phyloP scores from a whole-genome alignment of 2,329 filamentous ascomycete genomes.

The Thelonectria blattea region DNA sequence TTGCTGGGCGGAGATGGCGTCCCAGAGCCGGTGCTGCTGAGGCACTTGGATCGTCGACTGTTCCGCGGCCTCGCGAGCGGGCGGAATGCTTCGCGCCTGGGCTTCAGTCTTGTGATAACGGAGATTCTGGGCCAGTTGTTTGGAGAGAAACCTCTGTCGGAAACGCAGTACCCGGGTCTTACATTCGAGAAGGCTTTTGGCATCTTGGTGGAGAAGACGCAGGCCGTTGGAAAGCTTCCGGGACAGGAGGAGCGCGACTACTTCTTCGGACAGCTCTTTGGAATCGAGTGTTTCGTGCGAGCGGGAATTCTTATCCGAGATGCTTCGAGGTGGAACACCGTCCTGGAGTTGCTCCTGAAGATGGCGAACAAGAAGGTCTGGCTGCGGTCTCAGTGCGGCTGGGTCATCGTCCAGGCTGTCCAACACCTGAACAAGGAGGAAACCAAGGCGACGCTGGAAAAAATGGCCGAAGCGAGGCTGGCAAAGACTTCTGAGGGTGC shows the following conservation, averaged over 20 bases:
- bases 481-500: slow-evolving; percentile 86
- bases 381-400: slow-evolving; percentile 87
- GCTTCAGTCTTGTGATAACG: slow-evolving; percentile 87
- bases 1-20: slow-evolving; percentile 58
- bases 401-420: slow-evolving; percentile 77
- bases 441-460: slow-evolving; percentile 66
- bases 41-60: slow-evolving; percentile 70
- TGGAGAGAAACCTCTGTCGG: slow-evolving; percentile 52
- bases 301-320: slow-evolving; percentile 73
- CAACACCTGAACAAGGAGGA: slow-evolving; percentile 65
- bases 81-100: slow-evolving; percentile 84
- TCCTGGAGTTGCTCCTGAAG: slow-evolving; percentile 76
- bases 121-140: slow-evolving; percentile 79
- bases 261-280: slow-evolving; percentile 85
- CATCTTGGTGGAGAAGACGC: slow-evolving; percentile 62
- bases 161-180: slow-evolving; percentile 57
- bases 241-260: slow-evolving; percentile 85
- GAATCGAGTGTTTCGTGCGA: slow-evolving; percentile 83
- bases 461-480: slow-evolving; percentile 68
- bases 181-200: slow-evolving; percentile 62
- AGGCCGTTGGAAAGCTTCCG: slow-evolving; percentile 58
- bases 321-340: slow-evolving; percentile 64
- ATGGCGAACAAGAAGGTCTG: slow-evolving; percentile 84
- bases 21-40: slow-evolving; percentile 58
- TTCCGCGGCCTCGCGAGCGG: slow-evolving; percentile 90